Evolutionary conservation across 768 basidiomycete species (phyloP).

Genomic region (Coprinellus micaceus): DNA sequence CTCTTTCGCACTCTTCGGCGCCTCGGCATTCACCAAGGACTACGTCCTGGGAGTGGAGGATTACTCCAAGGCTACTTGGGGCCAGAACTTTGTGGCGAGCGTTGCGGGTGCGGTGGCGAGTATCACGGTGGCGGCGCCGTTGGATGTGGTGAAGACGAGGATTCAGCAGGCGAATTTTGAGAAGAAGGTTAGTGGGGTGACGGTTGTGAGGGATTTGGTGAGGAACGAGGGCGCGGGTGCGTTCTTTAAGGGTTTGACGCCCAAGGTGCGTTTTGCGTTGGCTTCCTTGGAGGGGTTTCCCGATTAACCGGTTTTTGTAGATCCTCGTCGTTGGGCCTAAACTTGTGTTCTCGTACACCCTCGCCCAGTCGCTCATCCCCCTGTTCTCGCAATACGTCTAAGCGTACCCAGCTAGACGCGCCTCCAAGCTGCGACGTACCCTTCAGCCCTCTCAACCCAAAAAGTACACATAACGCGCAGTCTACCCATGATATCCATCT

Average conservation of each 20-base stretch:
- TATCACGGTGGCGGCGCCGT: slow-evolving; percentile 92
- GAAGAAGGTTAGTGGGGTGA: slow-evolving; percentile 71
- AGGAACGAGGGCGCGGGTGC: slow-evolving; percentile 79
- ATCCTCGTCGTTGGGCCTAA: slow-evolving; percentile 96
- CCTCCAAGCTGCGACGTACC: not conserved
- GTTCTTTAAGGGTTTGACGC: slow-evolving; percentile 96
- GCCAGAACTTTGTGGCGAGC: slow-evolving; percentile 95
- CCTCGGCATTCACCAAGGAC: slow-evolving; percentile 92
- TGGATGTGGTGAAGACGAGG: slow-evolving; percentile 94
- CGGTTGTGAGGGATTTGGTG: slow-evolving; percentile 80
- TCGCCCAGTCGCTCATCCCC: slow-evolving; percentile 94
- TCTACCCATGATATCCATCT: too few relatives aligned
- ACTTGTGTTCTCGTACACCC: slow-evolving; percentile 96
- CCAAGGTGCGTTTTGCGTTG: slow-evolving; percentile 63
- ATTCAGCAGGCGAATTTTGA: slow-evolving; percentile 99
- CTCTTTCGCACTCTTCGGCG: slow-evolving; percentile 96
- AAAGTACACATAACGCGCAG: too few relatives aligned
- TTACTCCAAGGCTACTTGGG: slow-evolving; percentile 94
- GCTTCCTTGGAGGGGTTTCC: not conserved
- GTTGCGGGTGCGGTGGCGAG: slow-evolving; percentile 92
- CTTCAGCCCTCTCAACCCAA: not conserved
- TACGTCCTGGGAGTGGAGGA: slow-evolving; percentile 85
- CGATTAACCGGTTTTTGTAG: slow-evolving; percentile 32
- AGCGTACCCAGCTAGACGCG: slow-evolving; percentile 11
- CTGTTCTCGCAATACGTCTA: slow-evolving; percentile 83